These are phyloP conservation scores for Rhodotorula sp. DNA, from an alignment of 1,284 basidiomycete genomes.

Conservation along the genomic window DNA sequence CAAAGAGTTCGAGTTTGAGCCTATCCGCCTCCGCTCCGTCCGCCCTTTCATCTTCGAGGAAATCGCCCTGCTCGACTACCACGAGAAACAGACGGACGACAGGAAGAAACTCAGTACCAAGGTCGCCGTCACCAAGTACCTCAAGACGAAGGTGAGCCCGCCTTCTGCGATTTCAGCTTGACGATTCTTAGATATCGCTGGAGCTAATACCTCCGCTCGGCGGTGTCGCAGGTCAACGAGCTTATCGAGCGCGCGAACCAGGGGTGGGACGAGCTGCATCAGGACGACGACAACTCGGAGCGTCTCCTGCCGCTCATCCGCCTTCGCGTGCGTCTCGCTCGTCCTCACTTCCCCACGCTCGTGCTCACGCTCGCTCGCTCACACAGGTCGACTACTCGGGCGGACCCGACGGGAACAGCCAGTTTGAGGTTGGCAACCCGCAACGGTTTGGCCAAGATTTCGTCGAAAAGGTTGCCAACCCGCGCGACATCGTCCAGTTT, in stretches of 20 bases:
- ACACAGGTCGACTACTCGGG: conserved; percentile 73
- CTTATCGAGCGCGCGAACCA: conserved; percentile 73
- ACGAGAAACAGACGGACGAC: conserved; percentile 61
- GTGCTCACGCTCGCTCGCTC: not conserved
- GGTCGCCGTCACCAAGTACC: conserved; percentile 73
- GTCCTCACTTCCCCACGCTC: not conserved
- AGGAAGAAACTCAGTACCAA: conserved; percentile 73
- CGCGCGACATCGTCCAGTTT: conserved; percentile 86
- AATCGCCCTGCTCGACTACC: conserved; percentile 68
- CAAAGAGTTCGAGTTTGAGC: conserved; percentile 79
- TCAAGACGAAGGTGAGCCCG: conserved; percentile 64
- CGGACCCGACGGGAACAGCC: conserved; percentile 55
- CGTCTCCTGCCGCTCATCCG: conserved; percentile 85
- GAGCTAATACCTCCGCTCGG: too few relatives aligned
- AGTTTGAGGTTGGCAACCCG: conserved; percentile 86
- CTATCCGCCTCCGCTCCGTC: conserved; percentile 83
- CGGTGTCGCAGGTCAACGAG: conserved; percentile 62
- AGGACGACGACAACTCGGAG: conserved; percentile 52
- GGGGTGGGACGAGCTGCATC: conserved; percentile 76
- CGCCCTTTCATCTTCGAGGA: conserved; percentile 94
- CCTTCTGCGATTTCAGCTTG: not conserved
- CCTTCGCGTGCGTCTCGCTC: conserved; percentile 61
- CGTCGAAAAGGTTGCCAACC: conserved; percentile 85
- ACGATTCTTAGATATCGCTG: not conserved
- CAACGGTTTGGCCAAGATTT: conserved; percentile 97